Conservation (phyloP, 129 eudicot genomes). For the Glebionis coronaria region DNA sequence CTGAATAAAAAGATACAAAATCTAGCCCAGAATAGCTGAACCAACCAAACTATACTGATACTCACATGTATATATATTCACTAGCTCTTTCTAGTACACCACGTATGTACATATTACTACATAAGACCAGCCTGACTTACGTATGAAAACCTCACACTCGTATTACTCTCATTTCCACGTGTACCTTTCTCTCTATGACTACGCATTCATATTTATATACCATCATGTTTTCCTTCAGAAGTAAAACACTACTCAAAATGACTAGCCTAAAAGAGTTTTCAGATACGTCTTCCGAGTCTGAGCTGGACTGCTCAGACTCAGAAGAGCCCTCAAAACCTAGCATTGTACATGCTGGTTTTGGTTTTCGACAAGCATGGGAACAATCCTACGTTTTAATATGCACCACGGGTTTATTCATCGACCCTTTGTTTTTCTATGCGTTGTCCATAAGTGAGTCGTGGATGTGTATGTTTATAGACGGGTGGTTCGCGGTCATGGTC, state of each 20-base stretch:
- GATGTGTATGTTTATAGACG: slow-evolving; percentile 85
- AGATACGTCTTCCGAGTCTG: slow-evolving; percentile 23
- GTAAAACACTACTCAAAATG: slow-evolving; percentile 13
- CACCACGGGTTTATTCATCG: slow-evolving; percentile 70
- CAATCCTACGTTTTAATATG: slow-evolving; percentile 67
- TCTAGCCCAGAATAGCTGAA: too few species aligned
- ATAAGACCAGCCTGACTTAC: slow-evolving; percentile 1
- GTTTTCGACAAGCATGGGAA: slow-evolving; percentile 63
- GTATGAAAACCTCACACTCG: slow-evolving; percentile 27
- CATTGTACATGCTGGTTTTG: neutral
- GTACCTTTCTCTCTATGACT: slow-evolving; percentile 9
- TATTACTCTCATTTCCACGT: slow-evolving; percentile 19
- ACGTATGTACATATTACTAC: neutral
- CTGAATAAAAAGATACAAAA: too few species aligned
- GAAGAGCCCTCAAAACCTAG: slow-evolving; percentile 9
- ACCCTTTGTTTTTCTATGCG: slow-evolving; percentile 86
- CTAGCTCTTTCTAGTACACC: slow-evolving; percentile 12
- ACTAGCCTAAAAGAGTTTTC: slow-evolving; percentile 28
- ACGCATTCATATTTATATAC: too few species aligned
- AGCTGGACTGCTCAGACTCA: slow-evolving; percentile 10
- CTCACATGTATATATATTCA: neutral
- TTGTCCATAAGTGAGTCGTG: slow-evolving; percentile 62
- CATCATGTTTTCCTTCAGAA: neutral
- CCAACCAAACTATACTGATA: neutral
- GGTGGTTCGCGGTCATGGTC: slow-evolving; percentile 85